Base-by-base conservation (phyloP, 2,329 filamentous ascomycete species). In the Trichoderma afroharzianum region DNA sequence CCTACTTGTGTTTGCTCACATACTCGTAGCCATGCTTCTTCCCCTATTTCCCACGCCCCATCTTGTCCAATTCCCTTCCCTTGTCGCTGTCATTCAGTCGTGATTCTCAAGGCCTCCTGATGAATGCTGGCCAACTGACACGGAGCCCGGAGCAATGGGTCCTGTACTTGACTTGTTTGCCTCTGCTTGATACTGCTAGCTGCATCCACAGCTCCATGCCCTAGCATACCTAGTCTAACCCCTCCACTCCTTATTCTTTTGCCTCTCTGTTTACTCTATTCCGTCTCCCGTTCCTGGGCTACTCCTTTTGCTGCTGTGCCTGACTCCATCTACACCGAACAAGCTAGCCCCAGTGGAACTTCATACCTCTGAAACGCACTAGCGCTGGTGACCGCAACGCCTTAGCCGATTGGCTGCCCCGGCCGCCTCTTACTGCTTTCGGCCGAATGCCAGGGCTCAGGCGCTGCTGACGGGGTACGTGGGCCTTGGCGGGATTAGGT, bases 301-400 rank as follows among this genome's bases (percentile, higher is more conserved):
- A 24, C 47, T 53, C 43, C 30, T 50, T 43, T 58, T 50, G 36
- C 28, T 62, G 18, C 26, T 39, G 36, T 68, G 21, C 67, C 67
- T 62, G 30, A 24, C 33, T 59, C 26, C 53, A 18, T 53, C 15
- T 12, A 11, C 28, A 58, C 47, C 5, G 47, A 53, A 53, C 21
- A 53, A 26, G 28, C 11, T 36, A 58, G 47, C 30, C 21, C 24
- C 14, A 32, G 63, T 62, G 70, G 70, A 24, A 43, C 63, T 28
- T 24, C 69, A 53, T 66, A 36, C 55, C 55, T 68, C 21, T 70
- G 70, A 71, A 71, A 71, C 70, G 63, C 70, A 55, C 69, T 67
- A 71, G 55, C 63, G 62, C 63, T 71, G 43, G 15, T 63, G 68
- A 63, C 24, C 59, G 18, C 43, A 28, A 39, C 69, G 69, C 69